phyloP scores from a whole-genome alignment of 2,329 filamentous ascomycete genomes.

The Venturia nashicola region DNA sequence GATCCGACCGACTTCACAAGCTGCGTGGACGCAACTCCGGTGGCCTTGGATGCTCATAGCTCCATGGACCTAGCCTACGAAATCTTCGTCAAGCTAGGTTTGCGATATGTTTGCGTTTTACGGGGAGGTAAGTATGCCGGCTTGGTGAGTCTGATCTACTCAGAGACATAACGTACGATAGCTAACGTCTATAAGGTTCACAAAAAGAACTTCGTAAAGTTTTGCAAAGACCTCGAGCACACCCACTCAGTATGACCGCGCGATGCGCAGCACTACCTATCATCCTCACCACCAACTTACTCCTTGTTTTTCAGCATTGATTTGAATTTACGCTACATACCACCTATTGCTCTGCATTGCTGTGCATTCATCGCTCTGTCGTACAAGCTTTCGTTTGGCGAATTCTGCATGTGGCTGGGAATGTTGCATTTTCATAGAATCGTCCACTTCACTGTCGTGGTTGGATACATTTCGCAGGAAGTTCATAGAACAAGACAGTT shows the following conservation, averaged over 20 bases:
- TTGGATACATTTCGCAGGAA: neutral
- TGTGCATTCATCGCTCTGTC: neutral
- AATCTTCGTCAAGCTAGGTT: slow-evolving; percentile 84
- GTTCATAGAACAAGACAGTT: neutral
- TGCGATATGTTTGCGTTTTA: slow-evolving; percentile 85
- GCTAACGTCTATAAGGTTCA: slow-evolving; percentile 48
- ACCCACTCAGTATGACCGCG: neutral
- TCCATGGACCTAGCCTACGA: slow-evolving; percentile 95
- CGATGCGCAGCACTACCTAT: neutral
- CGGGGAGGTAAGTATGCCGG: slow-evolving; percentile 77
- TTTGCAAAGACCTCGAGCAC: slow-evolving; percentile 67
- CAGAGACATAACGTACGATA: neutral
- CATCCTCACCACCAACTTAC: neutral
- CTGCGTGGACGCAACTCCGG: slow-evolving; percentile 86
- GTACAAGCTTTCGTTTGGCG: neutral
- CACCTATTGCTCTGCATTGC: neutral
- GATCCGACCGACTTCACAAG: slow-evolving; percentile 77
- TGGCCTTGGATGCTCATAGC: slow-evolving; percentile 76
- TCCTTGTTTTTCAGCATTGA: neutral
- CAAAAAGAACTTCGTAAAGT: slow-evolving; percentile 94
- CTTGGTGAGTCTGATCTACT: slow-evolving; percentile 48
- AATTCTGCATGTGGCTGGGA: neutral
- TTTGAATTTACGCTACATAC: neutral
- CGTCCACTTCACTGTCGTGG: neutral
- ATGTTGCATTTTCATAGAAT: neutral